phyloP scores from a whole-genome alignment of 208 protist species.

The Lotmaria passim region DNA sequence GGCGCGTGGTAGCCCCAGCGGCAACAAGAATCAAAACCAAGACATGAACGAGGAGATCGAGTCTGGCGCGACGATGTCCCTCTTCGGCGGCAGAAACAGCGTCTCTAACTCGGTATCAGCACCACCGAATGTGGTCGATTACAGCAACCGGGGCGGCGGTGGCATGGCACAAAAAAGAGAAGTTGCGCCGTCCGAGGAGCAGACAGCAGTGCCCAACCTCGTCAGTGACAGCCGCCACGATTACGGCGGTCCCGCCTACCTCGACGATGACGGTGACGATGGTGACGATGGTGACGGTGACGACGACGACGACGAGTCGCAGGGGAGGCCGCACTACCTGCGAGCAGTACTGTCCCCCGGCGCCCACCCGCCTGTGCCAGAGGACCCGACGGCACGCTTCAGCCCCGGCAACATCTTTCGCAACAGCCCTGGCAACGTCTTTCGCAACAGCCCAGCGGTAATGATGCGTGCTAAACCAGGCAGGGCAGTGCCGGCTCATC shows the following conservation, averaged over 20 bases:
- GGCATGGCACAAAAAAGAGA: background rate
- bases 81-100: constrained; percentile 8
- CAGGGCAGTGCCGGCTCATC: too few relatives aligned
- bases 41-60: constrained; percentile 14
- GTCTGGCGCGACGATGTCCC: background rate
- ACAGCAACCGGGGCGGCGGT: background rate
- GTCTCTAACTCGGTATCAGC: constrained; percentile 2
- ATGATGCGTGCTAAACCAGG: background rate
- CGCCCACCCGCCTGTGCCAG: background rate
- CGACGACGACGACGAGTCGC: constrained; percentile 17
- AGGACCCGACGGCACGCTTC: constrained; percentile 8
- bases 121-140: background rate
- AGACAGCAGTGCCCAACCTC: constrained; percentile 9
- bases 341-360: constrained; percentile 1
- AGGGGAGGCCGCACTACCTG: background rate
- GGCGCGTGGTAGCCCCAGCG: background rate
- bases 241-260: constrained; percentile 7
- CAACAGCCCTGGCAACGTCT: constrained; percentile 20
- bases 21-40: constrained; percentile 1
- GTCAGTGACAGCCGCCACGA: constrained; percentile 3
- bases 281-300: background rate
- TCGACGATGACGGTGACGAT: constrained; percentile 31
- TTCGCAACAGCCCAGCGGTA: constrained; percentile 4
- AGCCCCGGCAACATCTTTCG: constrained; percentile 22
- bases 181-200: background rate